A percentile compares a stretch with the other conserved stretches of the same genome.
phyloP scores from a whole-genome alignment of 1,139 yeast genomes.

The Debaryomyces coudertii region DNA sequence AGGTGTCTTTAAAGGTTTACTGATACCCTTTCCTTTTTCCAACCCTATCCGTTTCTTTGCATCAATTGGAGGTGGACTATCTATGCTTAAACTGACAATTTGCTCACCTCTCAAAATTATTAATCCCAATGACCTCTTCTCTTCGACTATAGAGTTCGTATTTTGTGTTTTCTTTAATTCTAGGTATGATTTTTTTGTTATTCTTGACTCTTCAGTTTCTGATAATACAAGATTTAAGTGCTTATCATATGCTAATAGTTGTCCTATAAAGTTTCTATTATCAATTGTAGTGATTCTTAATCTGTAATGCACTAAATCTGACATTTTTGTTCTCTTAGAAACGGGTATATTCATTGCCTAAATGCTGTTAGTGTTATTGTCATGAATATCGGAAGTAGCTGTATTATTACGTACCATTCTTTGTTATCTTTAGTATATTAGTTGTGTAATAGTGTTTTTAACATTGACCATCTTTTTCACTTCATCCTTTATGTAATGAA shows the following conservation, averaged over 20 bases:
- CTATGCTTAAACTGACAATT: slow-evolving; percentile 80
- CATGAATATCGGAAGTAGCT: too few relatives aligned
- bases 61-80: slow-evolving; percentile 70
- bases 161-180: slow-evolving; percentile 38
- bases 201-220: slow-evolving; percentile 82
- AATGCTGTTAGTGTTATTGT: slow-evolving; percentile 1
- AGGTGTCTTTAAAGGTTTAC: slow-evolving; percentile 43
- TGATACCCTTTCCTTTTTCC: slow-evolving; percentile 49
- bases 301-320: slow-evolving; percentile 74
- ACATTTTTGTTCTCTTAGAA: slow-evolving; percentile 54
- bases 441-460: background rate
- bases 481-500: background rate
- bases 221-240: slow-evolving; percentile 85
- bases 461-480: background rate
- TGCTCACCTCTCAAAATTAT: slow-evolving; percentile 88
- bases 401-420: background rate
- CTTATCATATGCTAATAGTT: slow-evolving; percentile 84
- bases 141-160: slow-evolving; percentile 41
- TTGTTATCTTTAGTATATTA: background rate
- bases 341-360: slow-evolving; percentile 23
- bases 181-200: slow-evolving; percentile 60
- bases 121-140: slow-evolving; percentile 76
- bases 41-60: slow-evolving; percentile 45
- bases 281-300: slow-evolving; percentile 75
- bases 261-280: slow-evolving; percentile 76